A percentile compares a stretch with the other conserved stretches of the same genome.
These are phyloP conservation scores for Candida parachauliodes DNA, from an alignment of 805 yeast genomes.

Conservation along the genomic window DNA sequence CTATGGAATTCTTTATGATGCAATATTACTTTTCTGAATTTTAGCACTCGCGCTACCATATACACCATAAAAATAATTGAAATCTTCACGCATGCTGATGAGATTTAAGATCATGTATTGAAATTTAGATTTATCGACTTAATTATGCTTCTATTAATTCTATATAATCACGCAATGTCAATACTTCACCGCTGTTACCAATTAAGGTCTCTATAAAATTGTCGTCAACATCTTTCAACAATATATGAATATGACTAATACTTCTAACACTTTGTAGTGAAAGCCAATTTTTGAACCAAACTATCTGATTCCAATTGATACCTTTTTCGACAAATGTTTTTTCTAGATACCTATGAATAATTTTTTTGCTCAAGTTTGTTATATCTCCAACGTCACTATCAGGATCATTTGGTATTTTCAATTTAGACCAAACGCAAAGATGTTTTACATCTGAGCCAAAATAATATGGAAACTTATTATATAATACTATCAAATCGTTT, in stretches of 20 bases:
- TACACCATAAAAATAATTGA: not conserved
- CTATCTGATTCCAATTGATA: constrained; percentile 33
- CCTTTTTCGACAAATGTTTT: constrained; percentile 47
- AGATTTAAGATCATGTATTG: not conserved
- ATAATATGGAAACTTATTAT: constrained; percentile 67
- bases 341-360: constrained; percentile 44
- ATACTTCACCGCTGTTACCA: constrained; percentile 9
- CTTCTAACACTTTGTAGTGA: constrained; percentile 63
- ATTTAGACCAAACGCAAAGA: constrained; percentile 65
- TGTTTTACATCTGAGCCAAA: constrained; percentile 51
- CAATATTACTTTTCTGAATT: constrained; percentile 1
- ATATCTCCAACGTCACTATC: constrained; percentile 50
- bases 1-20: constrained; percentile 2
- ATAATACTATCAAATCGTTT: constrained; percentile 42
- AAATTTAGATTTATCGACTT: too few relatives aligned
- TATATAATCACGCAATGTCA: constrained; percentile 11
- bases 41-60: constrained; percentile 1
- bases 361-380: constrained; percentile 33
- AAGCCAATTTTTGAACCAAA: constrained; percentile 75
- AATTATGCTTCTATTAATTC: constrained; percentile 2
- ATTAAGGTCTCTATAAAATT: constrained; percentile 13
- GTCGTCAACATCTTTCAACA: constrained; percentile 41
- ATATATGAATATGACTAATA: constrained; percentile 68
- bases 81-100: not conserved
- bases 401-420: constrained; percentile 50